These are phyloP conservation scores for Wickerhamiella cacticola DNA, from an alignment of 805 yeast species.

Conservation along the genomic window DNA sequence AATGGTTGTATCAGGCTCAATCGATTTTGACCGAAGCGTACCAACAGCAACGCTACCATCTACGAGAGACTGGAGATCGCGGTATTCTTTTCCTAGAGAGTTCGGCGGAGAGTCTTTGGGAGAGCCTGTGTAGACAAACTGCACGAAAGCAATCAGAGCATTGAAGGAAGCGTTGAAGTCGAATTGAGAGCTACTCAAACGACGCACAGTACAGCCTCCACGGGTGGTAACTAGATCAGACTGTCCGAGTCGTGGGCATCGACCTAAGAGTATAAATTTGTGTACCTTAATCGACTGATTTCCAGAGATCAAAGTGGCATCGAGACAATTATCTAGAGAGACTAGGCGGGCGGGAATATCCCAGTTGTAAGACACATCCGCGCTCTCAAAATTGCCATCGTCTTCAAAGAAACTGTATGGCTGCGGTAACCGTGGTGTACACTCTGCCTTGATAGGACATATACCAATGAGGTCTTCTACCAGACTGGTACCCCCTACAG, in stretches of 20 bases:
- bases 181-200: neutral
- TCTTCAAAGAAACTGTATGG: slow-evolving; percentile 4
- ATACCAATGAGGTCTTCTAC: neutral
- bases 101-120: slow-evolving; percentile 11
- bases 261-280: slow-evolving; percentile 16
- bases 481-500: neutral
- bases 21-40: slow-evolving; percentile 14
- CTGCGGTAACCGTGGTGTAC: slow-evolving; percentile 1
- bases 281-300: slow-evolving; percentile 13
- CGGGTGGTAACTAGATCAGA: slow-evolving; percentile 13
- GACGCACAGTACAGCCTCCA: slow-evolving; percentile 1
- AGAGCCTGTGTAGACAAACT: slow-evolving; percentile 8
- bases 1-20: slow-evolving; percentile 17
- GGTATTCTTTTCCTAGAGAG: slow-evolving; percentile 13
- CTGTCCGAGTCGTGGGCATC: slow-evolving; percentile 18
- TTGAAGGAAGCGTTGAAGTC: slow-evolving; percentile 4
- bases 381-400: neutral
- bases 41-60: slow-evolving; percentile 16
- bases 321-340: neutral
- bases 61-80: slow-evolving; percentile 17
- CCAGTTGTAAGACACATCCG: neutral
- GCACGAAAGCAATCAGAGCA: slow-evolving; percentile 16
- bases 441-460: slow-evolving; percentile 3
- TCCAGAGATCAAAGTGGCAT: neutral
- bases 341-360: neutral